Evolutionary conservation across 306 rosid genomes (phyloP), one percentile per base, ranked within the genome.

Genomic region (Prunus mira): DNA sequence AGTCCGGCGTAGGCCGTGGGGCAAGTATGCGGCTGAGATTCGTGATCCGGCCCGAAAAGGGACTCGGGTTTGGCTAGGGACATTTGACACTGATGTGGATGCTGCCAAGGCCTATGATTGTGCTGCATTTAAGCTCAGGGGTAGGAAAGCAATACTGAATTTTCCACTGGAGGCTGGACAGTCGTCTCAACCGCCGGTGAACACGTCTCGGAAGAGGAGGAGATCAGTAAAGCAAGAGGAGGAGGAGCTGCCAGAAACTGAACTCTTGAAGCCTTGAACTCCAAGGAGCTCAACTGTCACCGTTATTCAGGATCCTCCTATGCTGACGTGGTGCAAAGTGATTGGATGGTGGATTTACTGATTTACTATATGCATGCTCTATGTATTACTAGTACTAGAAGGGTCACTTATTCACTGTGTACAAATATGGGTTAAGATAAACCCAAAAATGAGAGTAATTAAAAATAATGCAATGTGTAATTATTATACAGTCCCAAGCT

Each of bases 1-100:
- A 12, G 96, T 93, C 25, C 84, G 98, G 65, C 85, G 88, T 58
- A 82, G 96, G 76, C 91, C 93, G 54, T 89, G 98, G 98, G 96
- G 98, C 0, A 93, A 89, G 82, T 93, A 80, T 47, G 96, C 95
- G 0, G 95, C 98, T 43, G 96, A 93, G 84, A 93, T 93, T 6
- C 91, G 98, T 1, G 98, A 93, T 69, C 94, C 94, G 4, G n/a
- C 61, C 28, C 75, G 84, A 50, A 89, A 79, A 61, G 98, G 98
- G 9, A 83, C 74, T 34, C 86, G 97, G 55, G 89, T 90, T 66
- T 92, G 97, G 96, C 84, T 92, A 46, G 97, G 97, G n/a, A 92
- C 97, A 14, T 92, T 84, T 76, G 88, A 90, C 41, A 80, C 78
- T 15, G 92, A 83, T 47, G 77, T 87, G 15, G 96, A 88, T 43